phyloP scores from a whole-genome alignment of 164 flowering plant species.

The Umbilicus rupestris region DNA sequence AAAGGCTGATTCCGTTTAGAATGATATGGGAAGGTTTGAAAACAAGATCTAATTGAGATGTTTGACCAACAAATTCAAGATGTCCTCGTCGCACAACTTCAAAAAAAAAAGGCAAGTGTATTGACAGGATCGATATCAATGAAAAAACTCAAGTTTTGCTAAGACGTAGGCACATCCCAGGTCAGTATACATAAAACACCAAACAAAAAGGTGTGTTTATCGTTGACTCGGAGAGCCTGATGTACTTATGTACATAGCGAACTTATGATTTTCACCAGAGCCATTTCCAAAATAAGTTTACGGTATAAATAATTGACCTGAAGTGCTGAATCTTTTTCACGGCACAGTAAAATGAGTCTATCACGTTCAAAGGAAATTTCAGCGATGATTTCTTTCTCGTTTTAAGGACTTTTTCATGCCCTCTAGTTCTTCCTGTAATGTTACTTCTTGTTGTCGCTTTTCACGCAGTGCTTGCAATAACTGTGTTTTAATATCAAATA shows the following conservation, averaged over 20 bases:
- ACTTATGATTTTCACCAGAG: not conserved
- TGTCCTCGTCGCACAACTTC: too few relatives aligned
- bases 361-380: conserved; percentile 45
- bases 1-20: not conserved
- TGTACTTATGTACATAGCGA: too few relatives aligned
- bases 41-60: not conserved
- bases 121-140: not conserved
- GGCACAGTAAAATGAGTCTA: conserved; percentile 39
- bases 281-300: not conserved
- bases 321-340: conserved; percentile 62
- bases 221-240: not conserved
- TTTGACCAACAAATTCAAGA: not conserved
- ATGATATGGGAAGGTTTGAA: not conserved
- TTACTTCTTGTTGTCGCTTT: conserved; percentile 46
- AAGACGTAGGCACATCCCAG: too few relatives aligned
- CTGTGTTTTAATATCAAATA: conserved; percentile 23
- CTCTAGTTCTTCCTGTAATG: conserved; percentile 60
- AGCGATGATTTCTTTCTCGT: conserved; percentile 44
- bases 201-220: not conserved
- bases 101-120: not conserved
- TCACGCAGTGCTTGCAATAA: conserved; percentile 56
- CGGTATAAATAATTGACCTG: conserved; percentile 37
- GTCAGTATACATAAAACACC: not conserved
- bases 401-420: conserved; percentile 42
- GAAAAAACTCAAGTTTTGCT: not conserved